These are phyloP conservation scores for Tuctoria greenei DNA, from an alignment of 176 grass and related monocot species.

Conservation along the genomic window DNA sequence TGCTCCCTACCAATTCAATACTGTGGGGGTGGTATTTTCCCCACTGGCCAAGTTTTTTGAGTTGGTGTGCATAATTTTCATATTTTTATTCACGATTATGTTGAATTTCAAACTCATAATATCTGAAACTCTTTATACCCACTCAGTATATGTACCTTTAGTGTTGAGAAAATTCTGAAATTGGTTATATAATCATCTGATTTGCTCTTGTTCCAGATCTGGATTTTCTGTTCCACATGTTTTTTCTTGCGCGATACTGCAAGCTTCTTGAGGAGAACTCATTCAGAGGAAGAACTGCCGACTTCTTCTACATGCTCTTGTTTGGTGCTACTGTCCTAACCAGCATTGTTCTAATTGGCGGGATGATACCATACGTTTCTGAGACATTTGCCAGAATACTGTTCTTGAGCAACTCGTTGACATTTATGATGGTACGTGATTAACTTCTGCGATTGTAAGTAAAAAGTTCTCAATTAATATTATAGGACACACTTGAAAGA, in stretches of 20 bases:
- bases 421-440: conserved; percentile 93
- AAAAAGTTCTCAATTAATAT: neutral
- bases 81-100: neutral
- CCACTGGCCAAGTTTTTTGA: neutral
- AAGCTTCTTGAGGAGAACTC: conserved; percentile 99
- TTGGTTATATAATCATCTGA: neutral
- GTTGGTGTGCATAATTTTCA: neutral
- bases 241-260: conserved; percentile 96
- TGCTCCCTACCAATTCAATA: no score
- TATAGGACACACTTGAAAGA: neutral
- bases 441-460: neutral
- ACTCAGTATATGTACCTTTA: neutral
- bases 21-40: no score
- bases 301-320: conserved; percentile 98
- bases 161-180: neutral
- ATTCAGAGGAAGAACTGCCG: conserved; percentile 95
- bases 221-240: conserved; percentile 99
- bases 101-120: neutral
- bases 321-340: conserved; percentile 94
- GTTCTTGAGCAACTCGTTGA: conserved; percentile 99
- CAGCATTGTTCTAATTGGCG: conserved; percentile 83
- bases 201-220: conserved; percentile 60
- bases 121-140: neutral
- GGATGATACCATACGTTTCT: conserved; percentile 93
- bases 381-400: conserved; percentile 89